Percentiles rank a stretch among this genome's conserved stretches.
These are phyloP conservation scores for Xylariomycetidae sp. DNA, from an alignment of 2,329 filamentous ascomycete genomes.

Conservation along the genomic window DNA sequence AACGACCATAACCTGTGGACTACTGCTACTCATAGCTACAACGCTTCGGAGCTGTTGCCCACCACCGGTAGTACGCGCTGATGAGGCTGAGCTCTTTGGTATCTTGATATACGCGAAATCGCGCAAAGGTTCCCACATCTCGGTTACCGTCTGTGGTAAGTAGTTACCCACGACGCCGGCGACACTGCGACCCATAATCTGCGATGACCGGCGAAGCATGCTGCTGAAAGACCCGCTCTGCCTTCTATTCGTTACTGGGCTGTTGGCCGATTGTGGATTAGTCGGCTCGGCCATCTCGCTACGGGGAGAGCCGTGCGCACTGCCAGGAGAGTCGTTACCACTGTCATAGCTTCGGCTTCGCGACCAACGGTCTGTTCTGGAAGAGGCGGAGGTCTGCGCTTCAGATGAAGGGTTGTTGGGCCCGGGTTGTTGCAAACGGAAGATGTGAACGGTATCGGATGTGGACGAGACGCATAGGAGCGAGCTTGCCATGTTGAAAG, in stretches of 20 bases:
- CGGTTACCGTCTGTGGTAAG: slow-evolving; percentile 85
- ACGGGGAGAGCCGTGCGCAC: slow-evolving; percentile 38
- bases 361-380: slow-evolving; percentile 47
- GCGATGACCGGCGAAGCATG: slow-evolving; percentile 89
- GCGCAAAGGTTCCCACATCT: slow-evolving; percentile 93
- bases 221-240: slow-evolving; percentile 79
- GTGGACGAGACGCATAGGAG: slow-evolving; percentile 93
- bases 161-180: slow-evolving; percentile 89
- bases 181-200: slow-evolving; percentile 85
- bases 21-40: slow-evolving; percentile 94
- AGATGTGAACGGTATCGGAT: slow-evolving; percentile 95
- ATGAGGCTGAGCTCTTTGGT: slow-evolving; percentile 51
- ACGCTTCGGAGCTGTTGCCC: slow-evolving; percentile 68
- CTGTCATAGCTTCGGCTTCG: slow-evolving; percentile 52
- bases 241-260: slow-evolving; percentile 34
- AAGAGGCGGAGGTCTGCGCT: slow-evolving; percentile 36
- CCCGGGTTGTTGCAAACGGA: slow-evolving; percentile 61
- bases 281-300: slow-evolving; percentile 42
- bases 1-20: slow-evolving; percentile 95
- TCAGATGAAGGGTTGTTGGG: slow-evolving; percentile 32
- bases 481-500: slow-evolving; percentile 91
- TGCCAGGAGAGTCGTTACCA: slow-evolving; percentile 46
- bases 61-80: slow-evolving; percentile 16
- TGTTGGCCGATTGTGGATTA: slow-evolving; percentile 20
- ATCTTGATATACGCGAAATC: slow-evolving; percentile 98